Evolutionary conservation across 371 early-diverging fungal genomes (phyloP).

Genomic region (Mortierella sp.): DNA sequence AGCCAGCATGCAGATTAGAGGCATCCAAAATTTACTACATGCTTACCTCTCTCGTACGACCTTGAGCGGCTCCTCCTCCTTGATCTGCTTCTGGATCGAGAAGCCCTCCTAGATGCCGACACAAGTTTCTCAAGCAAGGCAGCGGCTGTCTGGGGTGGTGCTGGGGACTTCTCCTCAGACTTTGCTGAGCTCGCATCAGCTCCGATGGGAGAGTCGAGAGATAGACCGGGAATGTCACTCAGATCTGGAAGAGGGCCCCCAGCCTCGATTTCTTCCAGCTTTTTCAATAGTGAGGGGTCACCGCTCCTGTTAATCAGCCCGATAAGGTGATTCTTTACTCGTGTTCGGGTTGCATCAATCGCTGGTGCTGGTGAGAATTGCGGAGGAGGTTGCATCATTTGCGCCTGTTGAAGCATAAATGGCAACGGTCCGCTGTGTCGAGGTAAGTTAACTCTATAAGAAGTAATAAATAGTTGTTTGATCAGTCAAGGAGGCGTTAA

Average conservation of each 20-base stretch:
- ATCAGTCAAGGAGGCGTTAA: not conserved
- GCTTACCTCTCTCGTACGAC: slow-evolving; percentile 20
- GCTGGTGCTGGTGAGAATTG: slow-evolving; percentile 13
- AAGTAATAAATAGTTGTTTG: not conserved
- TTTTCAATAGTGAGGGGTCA: slow-evolving; percentile 38
- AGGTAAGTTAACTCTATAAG: slow-evolving; percentile 37
- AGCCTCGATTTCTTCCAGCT: slow-evolving; percentile 45
- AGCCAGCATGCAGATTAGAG: too few relatives aligned
- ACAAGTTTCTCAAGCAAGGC: slow-evolving; percentile 32
- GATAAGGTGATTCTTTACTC: slow-evolving; percentile 32
- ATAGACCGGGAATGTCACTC: slow-evolving; percentile 26
- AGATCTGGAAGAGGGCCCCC: slow-evolving; percentile 32
- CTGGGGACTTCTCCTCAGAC: not conserved
- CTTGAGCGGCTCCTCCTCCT: slow-evolving; percentile 41
- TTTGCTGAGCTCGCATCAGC: not conserved
- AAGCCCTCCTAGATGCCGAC: slow-evolving; percentile 29
- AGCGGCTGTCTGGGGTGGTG: slow-evolving; percentile 11
- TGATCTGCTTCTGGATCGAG: slow-evolving; percentile 34
- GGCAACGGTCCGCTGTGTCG: slow-evolving; percentile 39
- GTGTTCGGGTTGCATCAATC: slow-evolving; percentile 33
- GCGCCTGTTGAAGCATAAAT: slow-evolving; percentile 44
- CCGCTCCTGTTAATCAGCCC: slow-evolving; percentile 45
- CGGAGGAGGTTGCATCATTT: slow-evolving; percentile 40
- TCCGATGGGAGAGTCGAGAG: slow-evolving; percentile 22
- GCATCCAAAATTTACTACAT: too few relatives aligned